A percentile compares a stretch with the other conserved stretches of the same genome.
phyloP scores from a whole-genome alignment of 129 eudicot genomes.

The Oenanthe sinensis region DNA sequence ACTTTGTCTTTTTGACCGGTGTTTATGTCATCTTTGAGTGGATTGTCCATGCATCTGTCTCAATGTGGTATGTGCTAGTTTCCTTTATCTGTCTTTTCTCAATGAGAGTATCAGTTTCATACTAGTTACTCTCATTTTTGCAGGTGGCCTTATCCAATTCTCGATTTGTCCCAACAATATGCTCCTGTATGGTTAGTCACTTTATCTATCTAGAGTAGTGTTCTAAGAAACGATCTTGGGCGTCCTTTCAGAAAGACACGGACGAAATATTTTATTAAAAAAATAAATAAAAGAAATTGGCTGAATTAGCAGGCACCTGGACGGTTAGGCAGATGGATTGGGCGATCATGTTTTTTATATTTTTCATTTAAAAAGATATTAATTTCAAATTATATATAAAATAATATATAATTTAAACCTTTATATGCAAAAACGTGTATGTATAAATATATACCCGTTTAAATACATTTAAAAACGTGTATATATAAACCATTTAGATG shows the following conservation, averaged over 20 bases:
- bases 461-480: background rate
- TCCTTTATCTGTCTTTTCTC: background rate
- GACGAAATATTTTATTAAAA: too few relatives aligned
- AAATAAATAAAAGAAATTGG: background rate
- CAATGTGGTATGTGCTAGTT: constrained; percentile 46
- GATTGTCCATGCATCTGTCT: constrained; percentile 57
- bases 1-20: constrained; percentile 58
- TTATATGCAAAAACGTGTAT: background rate
- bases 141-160: constrained; percentile 98
- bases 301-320: background rate
- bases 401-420: too few relatives aligned
- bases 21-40: constrained; percentile 67
- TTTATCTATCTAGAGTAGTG: background rate
- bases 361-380: background rate
- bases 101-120: background rate
- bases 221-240: background rate
- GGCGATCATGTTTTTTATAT: background rate
- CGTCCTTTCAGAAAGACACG: background rate
- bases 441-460: too few relatives aligned
- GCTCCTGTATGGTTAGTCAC: constrained; percentile 69
- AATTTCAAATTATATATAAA: too few relatives aligned
- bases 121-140: constrained; percentile 1
- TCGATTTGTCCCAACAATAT: constrained; percentile 41
- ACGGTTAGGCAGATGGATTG: background rate
- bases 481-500: background rate